phyloP scores from a whole-genome alignment of 2,329 filamentous ascomycete genomes.

The Diplodia sapinea region DNA sequence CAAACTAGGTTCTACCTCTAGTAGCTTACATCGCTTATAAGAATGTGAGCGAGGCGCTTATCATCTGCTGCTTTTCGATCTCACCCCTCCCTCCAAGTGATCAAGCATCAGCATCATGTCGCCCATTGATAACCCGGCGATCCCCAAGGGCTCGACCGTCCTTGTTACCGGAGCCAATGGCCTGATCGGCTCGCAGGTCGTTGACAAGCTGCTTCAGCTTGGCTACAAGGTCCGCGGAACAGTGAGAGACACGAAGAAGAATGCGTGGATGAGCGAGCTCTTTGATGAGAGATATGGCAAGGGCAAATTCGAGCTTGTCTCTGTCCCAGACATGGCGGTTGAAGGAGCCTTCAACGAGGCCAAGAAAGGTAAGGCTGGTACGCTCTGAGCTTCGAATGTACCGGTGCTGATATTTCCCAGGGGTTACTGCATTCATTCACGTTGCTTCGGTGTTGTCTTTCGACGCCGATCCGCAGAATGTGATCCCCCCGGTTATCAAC shows the following conservation, averaged over 20 bases:
- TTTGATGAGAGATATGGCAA: conserved; percentile 39
- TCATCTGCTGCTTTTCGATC: neutral
- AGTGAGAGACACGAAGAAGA: conserved; percentile 41
- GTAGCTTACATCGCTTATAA: neutral
- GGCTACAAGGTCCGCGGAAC: conserved; percentile 47
- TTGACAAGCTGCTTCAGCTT: conserved; percentile 40
- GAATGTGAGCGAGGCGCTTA: neutral
- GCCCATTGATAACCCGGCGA: conserved; percentile 23
- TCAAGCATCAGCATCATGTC: conserved; percentile 5
- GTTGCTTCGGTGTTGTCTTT: conserved; percentile 53
- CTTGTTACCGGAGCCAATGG: conserved; percentile 48
- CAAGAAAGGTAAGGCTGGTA: conserved; percentile 37
- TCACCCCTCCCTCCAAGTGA: neutral
- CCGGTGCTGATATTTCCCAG: conserved; percentile 35
- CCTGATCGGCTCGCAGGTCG: conserved; percentile 43
- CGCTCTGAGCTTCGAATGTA: neutral
- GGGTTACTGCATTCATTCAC: conserved; percentile 54
- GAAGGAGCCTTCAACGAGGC: conserved; percentile 40
- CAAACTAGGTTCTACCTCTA: neutral
- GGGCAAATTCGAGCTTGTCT: conserved; percentile 40
- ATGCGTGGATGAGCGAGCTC: conserved; percentile 41
- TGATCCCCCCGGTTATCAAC: conserved; percentile 50
- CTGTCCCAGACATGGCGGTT: conserved; percentile 40
- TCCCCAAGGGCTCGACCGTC: conserved; percentile 38
- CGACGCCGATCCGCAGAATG: conserved; percentile 45